Evolutionary conservation across 257 asterid genomes (phyloP), one percentile per base, ranked within the genome.

Genomic region (Galeopsis tetrahit): DNA sequence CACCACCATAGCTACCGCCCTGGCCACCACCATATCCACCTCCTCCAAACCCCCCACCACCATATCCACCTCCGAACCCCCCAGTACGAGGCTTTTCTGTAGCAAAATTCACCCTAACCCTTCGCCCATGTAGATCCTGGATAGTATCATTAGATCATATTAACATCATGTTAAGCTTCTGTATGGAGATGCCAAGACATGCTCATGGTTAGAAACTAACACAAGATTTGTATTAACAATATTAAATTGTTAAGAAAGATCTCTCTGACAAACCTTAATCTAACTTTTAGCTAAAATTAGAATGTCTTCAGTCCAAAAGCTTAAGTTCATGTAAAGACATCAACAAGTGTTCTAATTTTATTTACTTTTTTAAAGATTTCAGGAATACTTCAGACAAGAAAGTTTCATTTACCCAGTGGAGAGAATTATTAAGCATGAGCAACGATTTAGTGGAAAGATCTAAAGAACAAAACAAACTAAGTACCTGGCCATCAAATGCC

Each of bases 401-500:
- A 36, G 44, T 17, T 17, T 10, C 6, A 15, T 40, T 57, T 32
- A 72, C 38, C 7, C 7, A 34, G 15, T 32, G 21, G 4, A 38
- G n/a, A 9, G 61, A 44, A 44, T 58, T 61, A 42, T 17, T 21
- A 35, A 44, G 48, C 35, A 39, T 49, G 17, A n/a, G 39, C 34
- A 15, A 55, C 55, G 63, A 42, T n/a, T 65, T 43, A 40, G 14
- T 11, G 39, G 10, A 66, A 21, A 63, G 7, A 21, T 44, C 53
- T 7, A 43, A 57, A 48, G 58, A 43, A 68, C 5, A 65, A 39
- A 58, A 32, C 14, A 6, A 10, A 51, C 15, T 66, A 71, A 73
- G 69, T 79, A 94, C 98, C 96, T 94, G 92, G 46, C 94, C 94
- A 66, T 93, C 96, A 60, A 78, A 75, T 75, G 92, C 89, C 85